These are phyloP conservation scores for Candida tallmaniae DNA, from an alignment of 805 yeast genomes.

Conservation along the genomic window DNA sequence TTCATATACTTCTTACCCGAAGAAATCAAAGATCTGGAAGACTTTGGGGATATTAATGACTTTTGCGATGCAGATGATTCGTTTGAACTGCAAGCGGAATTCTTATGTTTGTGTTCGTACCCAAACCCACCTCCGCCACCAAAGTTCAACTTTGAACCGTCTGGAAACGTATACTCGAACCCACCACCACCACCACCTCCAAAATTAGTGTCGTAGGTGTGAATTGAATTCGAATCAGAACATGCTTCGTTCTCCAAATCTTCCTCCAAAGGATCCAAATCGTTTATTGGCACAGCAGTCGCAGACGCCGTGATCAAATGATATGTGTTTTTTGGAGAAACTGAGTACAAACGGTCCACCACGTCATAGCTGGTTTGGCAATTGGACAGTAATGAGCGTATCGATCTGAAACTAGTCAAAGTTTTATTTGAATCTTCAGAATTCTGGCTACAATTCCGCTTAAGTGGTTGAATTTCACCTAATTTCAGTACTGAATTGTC, in stretches of 20 bases:
- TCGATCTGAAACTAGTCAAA: no score
- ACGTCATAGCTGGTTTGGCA: constrained; percentile 19
- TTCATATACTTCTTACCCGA: constrained; percentile 2
- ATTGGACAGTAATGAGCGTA: no score
- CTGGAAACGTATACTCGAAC: constrained; percentile 16
- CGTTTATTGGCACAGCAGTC: constrained; percentile 14
- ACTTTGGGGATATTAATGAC: no score
- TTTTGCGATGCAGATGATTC: not conserved
- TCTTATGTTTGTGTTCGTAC: constrained; percentile 12
- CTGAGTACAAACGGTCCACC: constrained; percentile 35
- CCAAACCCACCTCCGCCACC: constrained; percentile 28
- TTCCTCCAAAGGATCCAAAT: constrained; percentile 3
- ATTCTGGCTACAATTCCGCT: no score
- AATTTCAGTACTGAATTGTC: constrained; percentile 3
- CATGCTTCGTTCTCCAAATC: not conserved
- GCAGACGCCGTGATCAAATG: constrained; percentile 27
- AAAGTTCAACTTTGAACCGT: constrained; percentile 18
- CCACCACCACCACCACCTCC: constrained; percentile 27
- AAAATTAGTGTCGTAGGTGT: constrained; percentile 12
- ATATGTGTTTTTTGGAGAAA: constrained; percentile 37
- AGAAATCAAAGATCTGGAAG: not conserved
- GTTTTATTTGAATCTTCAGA: not conserved
- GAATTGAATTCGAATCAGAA: constrained; percentile 8
- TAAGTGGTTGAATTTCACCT: no score
- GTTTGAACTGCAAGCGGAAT: not conserved